A percentile compares a stretch with the other conserved stretches of the same genome.
Evolutionary conservation across 2,329 filamentous ascomycete species (phyloP).

Genomic region (Corynespora cassiicola): DNA sequence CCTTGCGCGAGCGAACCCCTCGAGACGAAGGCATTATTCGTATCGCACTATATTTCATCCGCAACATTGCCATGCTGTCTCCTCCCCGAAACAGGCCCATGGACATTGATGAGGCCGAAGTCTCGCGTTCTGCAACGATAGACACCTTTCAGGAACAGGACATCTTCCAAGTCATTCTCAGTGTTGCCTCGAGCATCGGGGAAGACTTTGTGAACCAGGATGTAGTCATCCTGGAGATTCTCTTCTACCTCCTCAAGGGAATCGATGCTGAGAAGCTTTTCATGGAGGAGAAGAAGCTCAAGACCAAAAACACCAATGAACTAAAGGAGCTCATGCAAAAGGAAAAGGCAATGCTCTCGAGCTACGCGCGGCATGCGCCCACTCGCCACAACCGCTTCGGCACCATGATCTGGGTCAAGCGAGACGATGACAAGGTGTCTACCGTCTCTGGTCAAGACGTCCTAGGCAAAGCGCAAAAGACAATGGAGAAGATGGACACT

Average conservation of each 20-base stretch:
- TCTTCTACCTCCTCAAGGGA: slow-evolving; percentile 92
- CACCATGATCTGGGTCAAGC: slow-evolving; percentile 95
- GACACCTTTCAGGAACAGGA: slow-evolving; percentile 91
- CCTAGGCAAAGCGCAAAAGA: slow-evolving; percentile 73
- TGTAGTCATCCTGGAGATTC: slow-evolving; percentile 84
- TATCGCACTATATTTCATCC: slow-evolving; percentile 84
- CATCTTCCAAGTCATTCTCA: slow-evolving; percentile 83
- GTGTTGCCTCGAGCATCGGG: slow-evolving; percentile 88
- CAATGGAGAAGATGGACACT: slow-evolving; percentile 87
- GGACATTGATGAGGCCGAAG: slow-evolving; percentile 88
- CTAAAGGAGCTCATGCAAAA: slow-evolving; percentile 77
- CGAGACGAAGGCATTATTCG: slow-evolving; percentile 93
- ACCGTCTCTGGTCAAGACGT: slow-evolving; percentile 90
- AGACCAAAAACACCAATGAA: slow-evolving; percentile 73
- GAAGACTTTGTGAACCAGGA: slow-evolving; percentile 93
- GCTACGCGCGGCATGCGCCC: slow-evolving; percentile 78
- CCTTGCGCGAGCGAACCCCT: slow-evolving; percentile 74
- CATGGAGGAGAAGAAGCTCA: slow-evolving; percentile 76
- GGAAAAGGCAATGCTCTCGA: slow-evolving; percentile 81
- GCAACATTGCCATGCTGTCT: slow-evolving; percentile 86
- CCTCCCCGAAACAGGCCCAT: slow-evolving; percentile 74
- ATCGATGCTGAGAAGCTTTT: slow-evolving; percentile 86
- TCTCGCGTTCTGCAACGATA: slow-evolving; percentile 86
- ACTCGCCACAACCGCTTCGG: slow-evolving; percentile 93
- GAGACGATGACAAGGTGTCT: slow-evolving; percentile 82